A percentile compares a stretch with the other conserved stretches of the same genome.
Evolutionary conservation across 805 yeast species (phyloP).

Genomic region (Teunomyces atbi): DNA sequence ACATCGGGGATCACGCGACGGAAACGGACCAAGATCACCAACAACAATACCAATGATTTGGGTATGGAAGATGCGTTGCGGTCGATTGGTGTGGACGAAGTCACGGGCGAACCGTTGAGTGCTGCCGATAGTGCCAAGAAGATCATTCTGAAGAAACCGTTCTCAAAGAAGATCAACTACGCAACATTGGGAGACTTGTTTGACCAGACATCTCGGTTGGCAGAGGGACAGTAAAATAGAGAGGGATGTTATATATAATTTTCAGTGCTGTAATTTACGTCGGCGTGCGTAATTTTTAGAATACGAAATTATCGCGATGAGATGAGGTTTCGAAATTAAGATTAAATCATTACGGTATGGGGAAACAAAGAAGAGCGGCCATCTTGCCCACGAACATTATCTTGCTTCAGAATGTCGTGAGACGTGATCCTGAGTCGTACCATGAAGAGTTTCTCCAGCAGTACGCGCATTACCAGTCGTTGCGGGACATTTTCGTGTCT

Average conservation of each 20-base stretch:
- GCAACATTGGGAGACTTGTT: constrained; percentile 64
- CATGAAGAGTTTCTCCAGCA: constrained; percentile 92
- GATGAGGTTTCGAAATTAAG: neutral
- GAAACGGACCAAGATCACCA: constrained; percentile 34
- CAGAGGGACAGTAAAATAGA: neutral
- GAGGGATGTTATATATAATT: neutral
- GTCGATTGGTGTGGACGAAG: constrained; percentile 44
- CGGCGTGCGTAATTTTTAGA: neutral
- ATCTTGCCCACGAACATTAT: constrained; percentile 90
- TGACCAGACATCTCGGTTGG: constrained; percentile 1
- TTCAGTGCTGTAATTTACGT: neutral
- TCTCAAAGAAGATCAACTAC: constrained; percentile 89
- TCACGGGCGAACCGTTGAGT: constrained; percentile 41
- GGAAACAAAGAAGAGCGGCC: constrained; percentile 86
- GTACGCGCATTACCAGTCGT: constrained; percentile 86
- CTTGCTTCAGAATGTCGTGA: constrained; percentile 84
- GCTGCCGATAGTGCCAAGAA: constrained; percentile 80
- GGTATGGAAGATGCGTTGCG: constrained; percentile 34
- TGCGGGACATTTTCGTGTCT: constrained; percentile 79
- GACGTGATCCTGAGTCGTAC: constrained; percentile 92
- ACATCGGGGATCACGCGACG: constrained; percentile 32
- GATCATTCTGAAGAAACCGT: constrained; percentile 71
- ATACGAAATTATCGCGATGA: neutral
- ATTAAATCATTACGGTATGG: constrained; percentile 52
- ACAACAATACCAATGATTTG: constrained; percentile 23